Conservation (phyloP, 371 early-diverging fungal genomes). For the Apophysomyces trapeziformis region DNA sequence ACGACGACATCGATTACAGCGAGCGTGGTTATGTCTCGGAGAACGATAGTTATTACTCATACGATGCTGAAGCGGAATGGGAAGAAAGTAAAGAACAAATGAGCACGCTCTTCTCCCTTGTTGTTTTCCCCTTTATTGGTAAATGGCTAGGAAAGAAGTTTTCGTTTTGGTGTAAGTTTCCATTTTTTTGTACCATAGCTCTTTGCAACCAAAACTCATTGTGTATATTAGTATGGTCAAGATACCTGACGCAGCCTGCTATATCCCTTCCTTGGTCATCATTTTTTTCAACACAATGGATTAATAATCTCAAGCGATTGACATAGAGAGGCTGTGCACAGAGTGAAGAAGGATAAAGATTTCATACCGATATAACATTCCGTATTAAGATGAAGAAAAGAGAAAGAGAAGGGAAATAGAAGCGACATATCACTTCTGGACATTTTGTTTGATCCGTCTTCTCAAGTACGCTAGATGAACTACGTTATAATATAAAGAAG, state of each 20-base stretch:
- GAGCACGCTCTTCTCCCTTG: constrained; percentile 57
- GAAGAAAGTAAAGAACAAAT: constrained; percentile 66
- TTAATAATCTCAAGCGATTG: constrained; percentile 7
- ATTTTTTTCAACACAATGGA: constrained; percentile 19
- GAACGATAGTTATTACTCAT: constrained; percentile 29
- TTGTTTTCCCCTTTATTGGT: constrained; percentile 64
- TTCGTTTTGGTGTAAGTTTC: constrained; percentile 58
- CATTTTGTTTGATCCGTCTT: too few relatives aligned
- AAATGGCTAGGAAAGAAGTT: constrained; percentile 63
- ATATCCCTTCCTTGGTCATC: constrained; percentile 9
- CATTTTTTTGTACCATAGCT: neutral
- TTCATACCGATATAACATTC: too few relatives aligned
- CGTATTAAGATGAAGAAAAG: too few relatives aligned
- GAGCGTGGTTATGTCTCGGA: constrained; percentile 29
- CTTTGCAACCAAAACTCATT: neutral
- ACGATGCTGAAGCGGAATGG: constrained; percentile 66
- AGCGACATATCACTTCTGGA: too few relatives aligned
- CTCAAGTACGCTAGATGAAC: too few relatives aligned
- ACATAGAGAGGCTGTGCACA: neutral
- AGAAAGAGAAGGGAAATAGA: neutral
- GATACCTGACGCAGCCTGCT: constrained; percentile 20
- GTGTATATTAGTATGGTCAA: constrained; percentile 29
- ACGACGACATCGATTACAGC: constrained; percentile 26
- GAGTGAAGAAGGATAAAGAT: too few relatives aligned
- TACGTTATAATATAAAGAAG: too few relatives aligned